Evolutionary conservation across 441 rosid species (phyloP).

Genomic region (Biscutella auriculata): DNA sequence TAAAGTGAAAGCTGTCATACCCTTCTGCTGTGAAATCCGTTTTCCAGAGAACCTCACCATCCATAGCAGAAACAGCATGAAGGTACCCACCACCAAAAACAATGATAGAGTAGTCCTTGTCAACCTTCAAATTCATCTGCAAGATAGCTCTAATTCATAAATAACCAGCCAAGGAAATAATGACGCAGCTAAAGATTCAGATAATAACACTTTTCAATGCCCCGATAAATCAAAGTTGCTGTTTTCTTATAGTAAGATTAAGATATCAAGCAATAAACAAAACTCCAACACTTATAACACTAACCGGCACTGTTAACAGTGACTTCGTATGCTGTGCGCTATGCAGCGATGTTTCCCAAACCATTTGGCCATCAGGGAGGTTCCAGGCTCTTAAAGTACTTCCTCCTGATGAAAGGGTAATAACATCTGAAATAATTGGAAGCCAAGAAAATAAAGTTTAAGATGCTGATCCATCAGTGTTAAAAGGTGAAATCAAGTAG

Average conservation of each 20-base stretch:
- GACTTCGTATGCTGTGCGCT: slow-evolving; percentile 54
- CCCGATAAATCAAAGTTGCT: neutral
- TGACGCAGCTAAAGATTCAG: neutral
- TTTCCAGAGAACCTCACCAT: slow-evolving; percentile 86
- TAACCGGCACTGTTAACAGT: slow-evolving; percentile 51
- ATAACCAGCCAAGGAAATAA: neutral
- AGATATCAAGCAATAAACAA: neutral
- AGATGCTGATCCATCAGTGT: neutral
- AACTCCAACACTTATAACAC: slow-evolving; percentile 21
- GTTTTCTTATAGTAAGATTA: neutral
- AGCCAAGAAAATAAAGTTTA: slow-evolving; percentile 8
- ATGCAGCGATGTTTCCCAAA: slow-evolving; percentile 73
- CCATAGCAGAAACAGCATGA: slow-evolving; percentile 74
- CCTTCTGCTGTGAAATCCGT: slow-evolving; percentile 71
- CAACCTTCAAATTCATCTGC: slow-evolving; percentile 60
- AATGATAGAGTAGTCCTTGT: slow-evolving; percentile 51
- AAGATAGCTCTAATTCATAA: slow-evolving; percentile 9
- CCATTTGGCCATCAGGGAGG: slow-evolving; percentile 98
- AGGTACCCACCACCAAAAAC: slow-evolving; percentile 66
- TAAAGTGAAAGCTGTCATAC: slow-evolving; percentile 29
- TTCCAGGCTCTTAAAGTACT: slow-evolving; percentile 89
- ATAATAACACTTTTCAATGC: neutral
- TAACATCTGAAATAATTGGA: slow-evolving; percentile 47
- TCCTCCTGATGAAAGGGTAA: slow-evolving; percentile 78
- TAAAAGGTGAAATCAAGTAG: slow-evolving; percentile 3